These are phyloP conservation scores for Chaetomium cochliodes DNA, from an alignment of 495 filamentous ascomycete species.

Conservation along the genomic window DNA sequence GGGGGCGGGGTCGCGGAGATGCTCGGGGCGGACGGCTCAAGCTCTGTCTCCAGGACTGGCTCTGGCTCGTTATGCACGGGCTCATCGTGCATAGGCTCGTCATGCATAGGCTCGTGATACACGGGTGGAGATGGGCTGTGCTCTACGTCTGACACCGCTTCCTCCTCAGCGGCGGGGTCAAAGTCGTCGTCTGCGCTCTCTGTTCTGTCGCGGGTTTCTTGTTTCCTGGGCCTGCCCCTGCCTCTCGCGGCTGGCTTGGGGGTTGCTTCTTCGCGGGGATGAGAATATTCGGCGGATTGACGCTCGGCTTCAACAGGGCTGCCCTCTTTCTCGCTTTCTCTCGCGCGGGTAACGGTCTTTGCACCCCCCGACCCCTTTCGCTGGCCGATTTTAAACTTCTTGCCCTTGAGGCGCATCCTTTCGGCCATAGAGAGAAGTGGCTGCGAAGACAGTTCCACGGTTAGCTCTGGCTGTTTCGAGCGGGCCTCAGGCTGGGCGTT, in stretches of 20 bases:
- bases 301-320: background rate
- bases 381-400: conserved; percentile 44
- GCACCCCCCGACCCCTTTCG: conserved; percentile 24
- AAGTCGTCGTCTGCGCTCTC: conserved; percentile 36
- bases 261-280: background rate
- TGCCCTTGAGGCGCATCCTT: conserved; percentile 45
- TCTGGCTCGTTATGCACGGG: background rate
- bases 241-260: conserved; percentile 5
- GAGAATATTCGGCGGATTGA: no score
- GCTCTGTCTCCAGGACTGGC: background rate
- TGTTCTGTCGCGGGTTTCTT: conserved; percentile 21
- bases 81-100: no score
- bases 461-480: background rate
- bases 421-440: conserved; percentile 48
- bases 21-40: background rate
- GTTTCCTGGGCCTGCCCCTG: conserved; percentile 8
- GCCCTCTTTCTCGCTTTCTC: conserved; percentile 15
- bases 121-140: conserved; percentile 12
- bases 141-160: conserved; percentile 19
- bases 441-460: conserved; percentile 17
- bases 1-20: background rate
- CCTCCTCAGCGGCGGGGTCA: conserved; percentile 32
- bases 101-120: background rate
- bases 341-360: conserved; percentile 19
- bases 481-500: conserved; percentile 12